Percentiles rank a stretch among this genome's conserved stretches.
Evolutionary conservation across 75 land plant species (phyloP).

Genomic region (Adiantum capillusveneris): DNA sequence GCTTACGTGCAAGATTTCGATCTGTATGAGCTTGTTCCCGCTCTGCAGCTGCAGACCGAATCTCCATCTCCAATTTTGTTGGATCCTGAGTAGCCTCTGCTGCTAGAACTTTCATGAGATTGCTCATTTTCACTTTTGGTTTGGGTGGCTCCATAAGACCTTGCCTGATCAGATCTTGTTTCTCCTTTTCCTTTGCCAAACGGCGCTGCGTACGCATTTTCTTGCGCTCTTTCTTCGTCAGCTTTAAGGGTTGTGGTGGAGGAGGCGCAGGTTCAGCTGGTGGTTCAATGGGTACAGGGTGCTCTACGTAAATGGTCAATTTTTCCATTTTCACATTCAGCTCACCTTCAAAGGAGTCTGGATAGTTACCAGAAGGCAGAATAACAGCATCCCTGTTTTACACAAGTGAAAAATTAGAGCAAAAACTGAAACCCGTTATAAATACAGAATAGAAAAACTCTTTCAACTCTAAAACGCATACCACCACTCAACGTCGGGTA

Average conservation of each 20-base stretch:
- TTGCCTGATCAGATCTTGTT: constrained; percentile 95
- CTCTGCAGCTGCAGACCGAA: constrained; percentile 92
- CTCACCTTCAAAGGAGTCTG: constrained; percentile 42
- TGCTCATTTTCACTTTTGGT: constrained; percentile 92
- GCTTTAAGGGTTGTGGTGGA: constrained; percentile 92
- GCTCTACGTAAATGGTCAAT: constrained; percentile 75
- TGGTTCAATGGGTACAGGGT: constrained; percentile 94
- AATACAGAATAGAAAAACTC: too few relatives aligned
- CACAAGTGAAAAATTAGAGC: not conserved
- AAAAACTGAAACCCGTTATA: too few relatives aligned
- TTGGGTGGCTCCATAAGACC: constrained; percentile 94
- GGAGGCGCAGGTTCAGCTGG: constrained; percentile 97
- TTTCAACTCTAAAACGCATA: too few relatives aligned
- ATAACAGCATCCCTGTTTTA: constrained; percentile 61
- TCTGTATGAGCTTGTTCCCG: constrained; percentile 96
- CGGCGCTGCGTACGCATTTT: constrained; percentile 91
- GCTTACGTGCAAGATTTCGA: constrained; percentile 89
- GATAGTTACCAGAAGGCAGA: constrained; percentile 45
- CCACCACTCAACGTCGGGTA: constrained; percentile 99
- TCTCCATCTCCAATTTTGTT: constrained; percentile 82
- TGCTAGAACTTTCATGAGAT: constrained; percentile 96
- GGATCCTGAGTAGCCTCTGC: constrained; percentile 99
- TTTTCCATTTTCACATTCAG: constrained; percentile 65
- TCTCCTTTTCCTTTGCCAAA: constrained; percentile 84
- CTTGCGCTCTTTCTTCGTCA: constrained; percentile 95